Evolutionary conservation across 495 filamentous ascomycete genomes (phyloP), one percentile per base, ranked within the genome.

Genomic region (Podospora australis): DNA sequence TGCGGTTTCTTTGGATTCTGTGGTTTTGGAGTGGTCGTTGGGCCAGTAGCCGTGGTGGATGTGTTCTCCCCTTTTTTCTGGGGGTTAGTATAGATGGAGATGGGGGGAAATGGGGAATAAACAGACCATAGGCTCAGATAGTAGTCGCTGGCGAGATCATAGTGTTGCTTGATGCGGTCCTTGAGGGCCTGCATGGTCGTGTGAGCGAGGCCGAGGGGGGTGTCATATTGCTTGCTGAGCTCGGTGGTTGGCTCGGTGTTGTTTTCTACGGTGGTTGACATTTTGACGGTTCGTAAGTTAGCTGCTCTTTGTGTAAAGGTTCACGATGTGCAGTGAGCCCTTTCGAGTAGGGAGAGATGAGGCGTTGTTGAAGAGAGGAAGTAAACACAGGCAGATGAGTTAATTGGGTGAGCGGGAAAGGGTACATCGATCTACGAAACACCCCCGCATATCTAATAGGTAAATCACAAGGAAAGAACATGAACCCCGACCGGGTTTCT

Each of bases 41-140:
- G 75, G 63, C 69, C 72, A 75, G 55, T 72, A 70, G 23, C 78
- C 78, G 52, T 80, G 78, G 50, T 80, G 78, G 54, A 80, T 79
- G 55, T 80, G 78, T 49, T 80, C 77, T 28, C 78, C 78, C 78
- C 76, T 80, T 44, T 28, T 8, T n/a, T 35, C 36, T 34, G 40
- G 23, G 24, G 30, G 47, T 20, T 13, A 42, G 36, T 21, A 30
- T 19, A 36, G 34, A 25, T 30, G 16, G 23, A 9, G 7, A 10
- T 11, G 10, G 7, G 40, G 6, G 4, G 21, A 3, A 29, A 9
- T n/a, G 8, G 30, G 10, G 6, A 53, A 24, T 22, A 28, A 34
- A 20, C 14, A 30, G n/a, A 77, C 74, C 72, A 75, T 17, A 76
- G 56, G 16, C 64, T 72, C 40, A 75, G 69, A 52, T 77, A 77